Evolutionary conservation across 169 alveolate genomes (phyloP).

Genomic region (Cystoisospora suis): DNA sequence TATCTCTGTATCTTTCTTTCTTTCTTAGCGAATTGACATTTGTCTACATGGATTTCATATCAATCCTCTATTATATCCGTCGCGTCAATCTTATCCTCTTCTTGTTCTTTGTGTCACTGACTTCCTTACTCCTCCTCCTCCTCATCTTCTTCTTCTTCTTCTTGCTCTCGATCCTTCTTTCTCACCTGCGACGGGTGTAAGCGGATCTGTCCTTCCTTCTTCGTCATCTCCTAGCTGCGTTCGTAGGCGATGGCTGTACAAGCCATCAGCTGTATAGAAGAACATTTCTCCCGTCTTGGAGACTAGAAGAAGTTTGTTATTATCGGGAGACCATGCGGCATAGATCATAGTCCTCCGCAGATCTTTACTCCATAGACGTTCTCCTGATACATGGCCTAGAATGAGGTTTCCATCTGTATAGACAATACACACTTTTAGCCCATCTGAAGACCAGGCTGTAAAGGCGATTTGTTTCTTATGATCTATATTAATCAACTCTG

Average conservation of each 20-base stretch:
- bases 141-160: too few species aligned
- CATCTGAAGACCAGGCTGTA: conserved; percentile 89
- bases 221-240: not conserved
- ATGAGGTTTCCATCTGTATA: conserved; percentile 93
- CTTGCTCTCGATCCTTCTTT: not conserved
- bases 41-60: too few species aligned
- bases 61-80: too few species aligned
- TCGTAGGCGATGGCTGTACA: conserved; percentile 71
- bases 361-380: conserved; percentile 88
- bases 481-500: conserved; percentile 91
- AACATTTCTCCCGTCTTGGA: conserved; percentile 86
- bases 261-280: conserved; percentile 82
- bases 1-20: too few species aligned
- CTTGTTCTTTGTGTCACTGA: not conserved
- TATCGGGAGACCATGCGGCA: conserved; percentile 93
- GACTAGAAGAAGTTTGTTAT: conserved; percentile 84
- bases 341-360: conserved; percentile 76
- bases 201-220: not conserved
- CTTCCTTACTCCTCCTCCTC: too few species aligned
- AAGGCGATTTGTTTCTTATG: conserved; percentile 85
- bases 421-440: conserved; percentile 85
- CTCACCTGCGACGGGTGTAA: conserved; percentile 27
- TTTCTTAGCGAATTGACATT: too few species aligned
- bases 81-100: not conserved
- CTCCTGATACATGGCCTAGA: conserved; percentile 92